These are phyloP conservation scores for Starmerella vaccinii DNA, from an alignment of 805 yeast genomes.

Conservation along the genomic window DNA sequence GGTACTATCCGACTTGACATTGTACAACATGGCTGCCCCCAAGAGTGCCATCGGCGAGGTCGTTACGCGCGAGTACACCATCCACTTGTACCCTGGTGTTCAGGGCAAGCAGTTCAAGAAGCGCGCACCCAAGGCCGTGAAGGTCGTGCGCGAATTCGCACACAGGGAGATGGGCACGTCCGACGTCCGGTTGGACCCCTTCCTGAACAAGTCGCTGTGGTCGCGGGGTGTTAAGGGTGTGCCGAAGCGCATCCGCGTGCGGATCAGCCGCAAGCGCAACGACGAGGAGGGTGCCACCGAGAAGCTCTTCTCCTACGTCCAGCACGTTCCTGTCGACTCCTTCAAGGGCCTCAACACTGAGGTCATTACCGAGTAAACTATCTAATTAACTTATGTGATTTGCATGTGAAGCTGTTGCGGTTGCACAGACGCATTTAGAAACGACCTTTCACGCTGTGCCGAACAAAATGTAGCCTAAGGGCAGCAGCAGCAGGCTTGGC, in stretches of 20 bases:
- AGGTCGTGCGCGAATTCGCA: conserved; percentile 98
- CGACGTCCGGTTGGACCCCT: conserved; percentile 98
- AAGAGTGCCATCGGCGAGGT: conserved; percentile 88
- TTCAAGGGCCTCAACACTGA: conserved; percentile 97
- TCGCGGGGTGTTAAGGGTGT: conserved; percentile 99
- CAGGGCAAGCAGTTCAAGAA: conserved; percentile 98
- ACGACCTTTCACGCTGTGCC: not conserved
- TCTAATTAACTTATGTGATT: conserved; percentile 18
- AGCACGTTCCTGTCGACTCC: conserved; percentile 88
- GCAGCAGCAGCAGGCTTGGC: no score
- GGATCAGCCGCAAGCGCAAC: conserved; percentile 99
- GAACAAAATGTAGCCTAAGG: no score
- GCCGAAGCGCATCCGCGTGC: conserved; percentile 94
- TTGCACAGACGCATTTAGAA: not conserved
- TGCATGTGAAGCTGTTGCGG: conserved; percentile 1
- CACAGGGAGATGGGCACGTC: conserved; percentile 97
- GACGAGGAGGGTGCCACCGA: conserved; percentile 99
- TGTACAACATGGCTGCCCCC: conserved; percentile 34
- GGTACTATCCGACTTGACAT: conserved; percentile 8
- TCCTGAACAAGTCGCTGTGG: conserved; percentile 97
- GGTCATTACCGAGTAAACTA: conserved; percentile 70
- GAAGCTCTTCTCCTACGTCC: conserved; percentile 95
- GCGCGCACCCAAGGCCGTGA: conserved; percentile 99
- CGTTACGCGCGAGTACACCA: conserved; percentile 99
- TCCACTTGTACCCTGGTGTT: conserved; percentile 98